Evolutionary conservation across 495 filamentous ascomycete species (phyloP).

Genomic region (Annulohypoxylon moriforme): DNA sequence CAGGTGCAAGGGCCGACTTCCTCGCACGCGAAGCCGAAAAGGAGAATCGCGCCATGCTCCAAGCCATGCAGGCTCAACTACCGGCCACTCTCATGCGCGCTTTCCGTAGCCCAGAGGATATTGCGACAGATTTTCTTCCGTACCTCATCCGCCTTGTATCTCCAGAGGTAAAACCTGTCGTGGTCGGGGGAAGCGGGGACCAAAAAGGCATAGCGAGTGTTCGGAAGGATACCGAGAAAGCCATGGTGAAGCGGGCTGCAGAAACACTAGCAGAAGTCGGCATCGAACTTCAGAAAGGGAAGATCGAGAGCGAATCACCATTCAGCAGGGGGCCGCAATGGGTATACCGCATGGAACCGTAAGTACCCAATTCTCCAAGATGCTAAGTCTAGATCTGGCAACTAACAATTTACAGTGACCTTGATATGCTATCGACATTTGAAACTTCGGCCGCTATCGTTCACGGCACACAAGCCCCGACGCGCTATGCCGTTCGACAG

Average conservation of each 20-base stretch:
- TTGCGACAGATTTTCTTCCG: constrained; percentile 85
- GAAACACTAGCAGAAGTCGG: constrained; percentile 81
- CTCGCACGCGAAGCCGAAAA: constrained; percentile 81
- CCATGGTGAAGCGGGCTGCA: constrained; percentile 80
- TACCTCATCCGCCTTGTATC: constrained; percentile 84
- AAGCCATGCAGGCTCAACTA: constrained; percentile 61
- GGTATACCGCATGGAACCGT: constrained; percentile 97
- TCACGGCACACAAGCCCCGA: constrained; percentile 68
- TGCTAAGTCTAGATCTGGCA: neutral
- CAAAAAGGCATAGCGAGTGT: constrained; percentile 79
- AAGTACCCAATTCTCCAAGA: constrained; percentile 52
- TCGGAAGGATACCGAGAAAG: constrained; percentile 83
- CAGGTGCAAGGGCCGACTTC: constrained; percentile 82
- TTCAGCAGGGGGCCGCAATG: constrained; percentile 69
- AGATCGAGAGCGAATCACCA: constrained; percentile 70
- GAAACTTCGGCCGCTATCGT: constrained; percentile 63
- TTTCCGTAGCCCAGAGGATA: constrained; percentile 78
- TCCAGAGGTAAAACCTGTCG: constrained; percentile 91
- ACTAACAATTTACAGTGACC: constrained; percentile 43
- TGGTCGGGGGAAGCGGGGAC: constrained; percentile 77
- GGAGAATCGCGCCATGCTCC: constrained; percentile 65
- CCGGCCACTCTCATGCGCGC: constrained; percentile 75
- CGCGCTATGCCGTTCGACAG: constrained; percentile 89
- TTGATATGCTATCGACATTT: constrained; percentile 76
- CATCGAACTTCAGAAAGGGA: constrained; percentile 82